Conservation (phyloP, 2,329 filamentous ascomycete species). For the Bretziella fagacearum region DNA sequence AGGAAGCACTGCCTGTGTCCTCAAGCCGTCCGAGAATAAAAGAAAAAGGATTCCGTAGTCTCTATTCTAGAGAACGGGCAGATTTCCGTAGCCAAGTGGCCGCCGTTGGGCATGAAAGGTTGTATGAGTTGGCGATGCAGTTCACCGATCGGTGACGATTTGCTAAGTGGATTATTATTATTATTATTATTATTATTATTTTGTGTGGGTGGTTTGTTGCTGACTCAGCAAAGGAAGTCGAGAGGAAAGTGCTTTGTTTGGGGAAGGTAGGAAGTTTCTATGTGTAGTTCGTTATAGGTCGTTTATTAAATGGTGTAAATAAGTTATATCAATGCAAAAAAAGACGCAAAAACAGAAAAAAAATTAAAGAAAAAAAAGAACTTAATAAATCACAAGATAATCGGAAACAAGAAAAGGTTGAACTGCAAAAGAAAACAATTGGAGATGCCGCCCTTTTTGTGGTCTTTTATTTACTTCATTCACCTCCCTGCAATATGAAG, state of each 20-base stretch:
- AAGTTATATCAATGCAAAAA: neutral
- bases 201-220: neutral
- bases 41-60: neutral
- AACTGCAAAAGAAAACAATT: neutral
- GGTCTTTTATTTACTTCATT: constrained; percentile 3
- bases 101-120: too few species aligned
- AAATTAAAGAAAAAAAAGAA: constrained; percentile 2
- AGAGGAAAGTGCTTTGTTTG: neutral
- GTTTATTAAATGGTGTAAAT: neutral
- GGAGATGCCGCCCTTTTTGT: constrained; percentile 4
- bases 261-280: neutral
- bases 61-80: neutral
- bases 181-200: too few species aligned
- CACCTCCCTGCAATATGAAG: neutral
- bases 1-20: neutral
- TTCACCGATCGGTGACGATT: neutral
- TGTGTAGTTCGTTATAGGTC: neutral
- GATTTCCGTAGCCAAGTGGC: neutral
- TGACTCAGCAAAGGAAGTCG: neutral
- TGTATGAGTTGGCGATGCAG: constrained; percentile 1
- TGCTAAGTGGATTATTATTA: too few species aligned
- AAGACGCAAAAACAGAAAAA: neutral
- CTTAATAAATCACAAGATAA: too few species aligned
- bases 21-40: neutral
- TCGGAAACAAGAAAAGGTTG: neutral